A percentile compares a stretch with the other conserved stretches of the same genome.
Conservation (phyloP, 371 early-diverging fungal genomes). For the Sporodiniella umbellata region DNA sequence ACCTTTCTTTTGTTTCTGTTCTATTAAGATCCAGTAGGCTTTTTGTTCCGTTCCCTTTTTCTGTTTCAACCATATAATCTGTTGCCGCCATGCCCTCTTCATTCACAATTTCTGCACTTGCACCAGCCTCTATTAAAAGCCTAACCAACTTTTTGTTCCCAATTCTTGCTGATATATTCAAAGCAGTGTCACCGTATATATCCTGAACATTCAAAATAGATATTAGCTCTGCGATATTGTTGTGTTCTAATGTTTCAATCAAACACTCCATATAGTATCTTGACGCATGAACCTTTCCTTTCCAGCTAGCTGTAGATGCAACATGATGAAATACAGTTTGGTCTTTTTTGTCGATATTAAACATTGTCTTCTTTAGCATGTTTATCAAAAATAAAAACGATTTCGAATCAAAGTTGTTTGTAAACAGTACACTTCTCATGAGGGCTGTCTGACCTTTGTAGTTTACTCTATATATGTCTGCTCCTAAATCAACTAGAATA, state of each 20-base stretch:
- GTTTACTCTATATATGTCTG: constrained; percentile 69
- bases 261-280: constrained; percentile 85
- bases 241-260: constrained; percentile 47
- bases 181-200: constrained; percentile 84
- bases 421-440: constrained; percentile 80
- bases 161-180: constrained; percentile 81
- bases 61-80: constrained; percentile 51
- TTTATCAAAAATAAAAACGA: constrained; percentile 77
- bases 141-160: constrained; percentile 74
- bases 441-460: constrained; percentile 84
- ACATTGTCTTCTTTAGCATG: constrained; percentile 68
- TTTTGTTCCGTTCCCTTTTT: constrained; percentile 10
- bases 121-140: constrained; percentile 79
- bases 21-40: constrained; percentile 15
- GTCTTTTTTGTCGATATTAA: constrained; percentile 68
- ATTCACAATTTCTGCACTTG: constrained; percentile 73
- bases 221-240: constrained; percentile 48
- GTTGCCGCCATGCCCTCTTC: constrained; percentile 68
- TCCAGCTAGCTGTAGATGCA: constrained; percentile 64
- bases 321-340: constrained; percentile 92
- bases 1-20: constrained; percentile 22
- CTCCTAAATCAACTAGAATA: constrained; percentile 69
- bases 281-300: constrained; percentile 69
- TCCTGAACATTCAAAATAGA: constrained; percentile 80
- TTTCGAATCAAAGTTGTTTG: constrained; percentile 82